These are phyloP conservation scores for Ophiostoma ulmi DNA, from an alignment of 2,329 filamentous ascomycete species.

Conservation along the genomic window DNA sequence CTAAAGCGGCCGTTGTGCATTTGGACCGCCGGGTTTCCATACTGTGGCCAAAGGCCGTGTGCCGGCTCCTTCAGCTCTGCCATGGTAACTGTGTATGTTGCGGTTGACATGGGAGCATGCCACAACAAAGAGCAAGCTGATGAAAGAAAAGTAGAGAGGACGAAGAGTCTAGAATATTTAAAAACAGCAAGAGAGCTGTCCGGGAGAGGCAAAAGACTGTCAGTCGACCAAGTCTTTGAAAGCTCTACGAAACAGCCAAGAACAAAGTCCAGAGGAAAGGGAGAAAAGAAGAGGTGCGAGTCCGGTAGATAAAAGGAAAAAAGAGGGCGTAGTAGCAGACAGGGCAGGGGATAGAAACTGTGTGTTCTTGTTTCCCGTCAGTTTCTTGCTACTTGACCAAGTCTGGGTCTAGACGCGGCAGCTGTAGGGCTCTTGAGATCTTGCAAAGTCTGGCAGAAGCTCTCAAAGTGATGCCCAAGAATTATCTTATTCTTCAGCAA, in stretches of 20 bases:
- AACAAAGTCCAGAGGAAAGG: conserved; percentile 2
- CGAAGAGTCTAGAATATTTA: not conserved
- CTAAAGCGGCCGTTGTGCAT: conserved; percentile 47
- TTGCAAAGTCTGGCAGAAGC: not conserved
- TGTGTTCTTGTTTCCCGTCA: conserved; percentile 2
- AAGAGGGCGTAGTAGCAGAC: conserved; percentile 4
- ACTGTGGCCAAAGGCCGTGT: conserved; percentile 56
- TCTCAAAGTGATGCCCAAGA: not conserved
- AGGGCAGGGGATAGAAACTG: conserved; percentile 8
- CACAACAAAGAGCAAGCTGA: conserved; percentile 26
- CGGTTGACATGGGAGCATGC: conserved; percentile 58
- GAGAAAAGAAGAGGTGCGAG: not conserved
- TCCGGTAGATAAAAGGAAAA: conserved; percentile 11
- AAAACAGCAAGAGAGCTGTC: not conserved
- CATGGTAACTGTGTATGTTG: conserved; percentile 58
- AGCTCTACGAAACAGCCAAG: conserved; percentile 2
- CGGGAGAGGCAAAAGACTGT: conserved; percentile 1
- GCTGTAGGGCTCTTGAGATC: not conserved
- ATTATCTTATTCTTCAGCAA: not conserved
- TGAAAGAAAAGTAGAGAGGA: not conserved
- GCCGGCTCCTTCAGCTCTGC: conserved; percentile 58
- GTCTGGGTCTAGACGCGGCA: not conserved
- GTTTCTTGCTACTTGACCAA: conserved; percentile 11
- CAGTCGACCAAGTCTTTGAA: not conserved
- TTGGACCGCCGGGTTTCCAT: conserved; percentile 47